Evolutionary conservation across 345 rosid genomes (phyloP).

Genomic region (Zanthoxylum bungeanum): DNA sequence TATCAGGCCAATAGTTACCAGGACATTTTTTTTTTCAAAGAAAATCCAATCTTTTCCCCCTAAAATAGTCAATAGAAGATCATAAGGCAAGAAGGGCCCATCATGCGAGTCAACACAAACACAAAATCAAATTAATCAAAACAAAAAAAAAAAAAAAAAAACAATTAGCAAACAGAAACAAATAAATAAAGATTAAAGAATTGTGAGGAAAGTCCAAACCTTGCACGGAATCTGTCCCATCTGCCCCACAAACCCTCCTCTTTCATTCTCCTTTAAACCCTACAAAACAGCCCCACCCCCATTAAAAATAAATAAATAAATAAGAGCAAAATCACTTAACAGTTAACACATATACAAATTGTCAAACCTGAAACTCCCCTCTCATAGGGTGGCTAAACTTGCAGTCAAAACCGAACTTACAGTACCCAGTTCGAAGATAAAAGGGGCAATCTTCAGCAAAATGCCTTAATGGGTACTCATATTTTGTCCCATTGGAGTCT

Average conservation of each 20-base stretch:
- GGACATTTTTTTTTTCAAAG: neutral
- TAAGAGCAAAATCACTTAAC: neutral
- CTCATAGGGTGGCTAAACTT: constrained; percentile 29
- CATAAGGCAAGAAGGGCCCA: neutral
- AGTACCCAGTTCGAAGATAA: constrained; percentile 20
- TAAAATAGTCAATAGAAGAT: neutral
- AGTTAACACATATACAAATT: neutral
- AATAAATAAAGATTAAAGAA: neutral
- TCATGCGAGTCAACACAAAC: neutral
- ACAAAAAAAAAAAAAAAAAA: constrained; percentile 9
- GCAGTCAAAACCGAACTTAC: constrained; percentile 21
- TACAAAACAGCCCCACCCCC: neutral
- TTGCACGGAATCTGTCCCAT: constrained; percentile 26
- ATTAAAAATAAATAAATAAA: neutral
- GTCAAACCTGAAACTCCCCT: constrained; percentile 1
- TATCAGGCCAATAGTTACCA: neutral
- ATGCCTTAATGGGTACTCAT: constrained; percentile 22
- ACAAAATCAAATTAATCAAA: constrained; percentile 7
- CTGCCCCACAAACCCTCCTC: constrained; percentile 16
- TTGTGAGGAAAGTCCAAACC: constrained; percentile 17
- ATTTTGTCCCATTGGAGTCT: neutral
- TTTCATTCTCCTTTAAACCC: constrained; percentile 20
- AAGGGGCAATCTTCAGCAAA: constrained; percentile 21
- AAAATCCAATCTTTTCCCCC: neutral
- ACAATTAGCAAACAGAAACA: neutral